Base-by-base conservation (phyloP, 345 rosid genomes). In the Triadica sebifera region DNA sequence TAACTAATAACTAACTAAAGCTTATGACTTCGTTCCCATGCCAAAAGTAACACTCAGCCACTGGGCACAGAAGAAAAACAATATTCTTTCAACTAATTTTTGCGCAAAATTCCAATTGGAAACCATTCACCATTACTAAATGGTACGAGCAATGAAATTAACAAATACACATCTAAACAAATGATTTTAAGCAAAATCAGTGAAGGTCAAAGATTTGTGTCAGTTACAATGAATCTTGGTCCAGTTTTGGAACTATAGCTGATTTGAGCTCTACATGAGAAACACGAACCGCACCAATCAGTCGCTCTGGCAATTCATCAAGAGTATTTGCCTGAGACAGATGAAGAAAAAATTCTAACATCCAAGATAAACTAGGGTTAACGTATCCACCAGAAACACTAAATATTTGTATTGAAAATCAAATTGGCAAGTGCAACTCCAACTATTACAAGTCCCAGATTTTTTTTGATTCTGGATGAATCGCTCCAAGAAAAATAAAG, bases 201-300 rank as follows among this genome's bases (percentile, higher is more conserved):
- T 53, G 17, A 22, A 49, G 63, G 15, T 49, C 43, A 62, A 43
- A 15, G 3, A 38, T 50, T 61, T n/a, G 39, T 43, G 39, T 61
- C 38, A 22, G 71, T 77, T 70, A 77, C 38, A 71, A 57, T 7
- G 75, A 70, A 52, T 84, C 87, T 20, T 83, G 81, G 0, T 86
- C 93, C 67, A 96, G 77, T 65, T 80, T 85, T 11, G 99, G 98
- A 67, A 88, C 93, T 62, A 91, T 82, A n/a, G 98, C 99, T 17
- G 93, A 88, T n/a, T 90, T 86, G 22, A 95, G 87, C 89, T 90
- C 96, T 77, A 91, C 72, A 72, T 93, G 99, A 62, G 96, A 96
- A 76, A 89, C 98, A 69, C 98, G 90, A 34, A 96, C 93, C 0
- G 97, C 98, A 68, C 98, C 97, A 15, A 93, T 91, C 70, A 93